These are phyloP conservation scores for Wickerhamomyces pijperi DNA, from an alignment of 805 yeast species.

Conservation along the genomic window DNA sequence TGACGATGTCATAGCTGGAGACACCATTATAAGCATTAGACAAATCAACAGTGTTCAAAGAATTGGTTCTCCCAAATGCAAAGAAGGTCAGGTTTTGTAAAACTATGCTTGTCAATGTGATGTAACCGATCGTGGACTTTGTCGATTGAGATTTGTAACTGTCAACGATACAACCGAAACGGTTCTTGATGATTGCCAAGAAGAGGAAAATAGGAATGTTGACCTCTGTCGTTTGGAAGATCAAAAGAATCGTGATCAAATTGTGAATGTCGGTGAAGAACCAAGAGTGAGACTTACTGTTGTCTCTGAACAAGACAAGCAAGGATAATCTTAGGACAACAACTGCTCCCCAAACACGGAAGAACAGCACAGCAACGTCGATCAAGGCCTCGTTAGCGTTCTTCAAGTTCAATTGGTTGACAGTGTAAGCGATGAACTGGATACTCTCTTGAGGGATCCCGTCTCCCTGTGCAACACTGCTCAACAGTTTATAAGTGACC, in stretches of 20 bases:
- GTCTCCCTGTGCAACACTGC: slow-evolving; percentile 45
- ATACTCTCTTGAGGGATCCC: slow-evolving; percentile 30
- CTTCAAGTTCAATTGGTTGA: slow-evolving; percentile 20
- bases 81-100: slow-evolving; percentile 74
- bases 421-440: slow-evolving; percentile 18
- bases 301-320: slow-evolving; percentile 20
- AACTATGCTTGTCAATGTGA: slow-evolving; percentile 24
- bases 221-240: slow-evolving; percentile 38
- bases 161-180: slow-evolving; percentile 5
- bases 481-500: slow-evolving; percentile 42
- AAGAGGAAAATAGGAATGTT: slow-evolving; percentile 38
- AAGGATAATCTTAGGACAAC: no score
- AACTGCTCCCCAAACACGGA: slow-evolving; percentile 16
- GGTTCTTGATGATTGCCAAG: slow-evolving; percentile 21
- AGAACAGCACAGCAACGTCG: slow-evolving; percentile 25
- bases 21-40: slow-evolving; percentile 91
- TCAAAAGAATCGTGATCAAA: slow-evolving; percentile 27
- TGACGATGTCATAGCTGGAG: slow-evolving; percentile 49
- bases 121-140: slow-evolving; percentile 4
- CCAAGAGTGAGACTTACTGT: no score
- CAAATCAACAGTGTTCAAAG: slow-evolving; percentile 82
- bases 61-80: slow-evolving; percentile 84
- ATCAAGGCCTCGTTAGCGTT: slow-evolving; percentile 21
- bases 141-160: no score
- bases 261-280: slow-evolving; percentile 27